Percentiles rank a stretch among this genome's conserved stretches.
Conservation (phyloP, 2,329 filamentous ascomycete species). For the Paramyrothecium roridum region DNA sequence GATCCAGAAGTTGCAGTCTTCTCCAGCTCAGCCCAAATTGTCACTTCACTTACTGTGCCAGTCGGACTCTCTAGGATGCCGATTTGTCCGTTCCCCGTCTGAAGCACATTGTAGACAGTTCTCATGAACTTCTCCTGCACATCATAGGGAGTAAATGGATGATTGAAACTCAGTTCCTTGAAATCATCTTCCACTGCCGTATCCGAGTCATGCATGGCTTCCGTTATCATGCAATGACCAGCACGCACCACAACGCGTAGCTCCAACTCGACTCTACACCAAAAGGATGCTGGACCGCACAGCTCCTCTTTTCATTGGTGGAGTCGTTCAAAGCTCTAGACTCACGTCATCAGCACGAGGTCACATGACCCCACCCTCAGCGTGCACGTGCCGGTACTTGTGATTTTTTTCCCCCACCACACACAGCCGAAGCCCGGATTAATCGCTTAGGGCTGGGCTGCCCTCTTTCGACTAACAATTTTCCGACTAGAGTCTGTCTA, state of each 20-base stretch:
- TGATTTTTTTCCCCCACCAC: not conserved
- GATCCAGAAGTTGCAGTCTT: no score
- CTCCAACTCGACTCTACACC: not conserved
- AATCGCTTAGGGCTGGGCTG: constrained; percentile 35
- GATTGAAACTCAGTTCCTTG: constrained; percentile 65
- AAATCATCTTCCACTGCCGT: constrained; percentile 11
- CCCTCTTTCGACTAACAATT: constrained; percentile 33
- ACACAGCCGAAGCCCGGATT: constrained; percentile 6
- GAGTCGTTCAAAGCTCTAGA: constrained; percentile 12
- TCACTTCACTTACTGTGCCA: constrained; percentile 53
- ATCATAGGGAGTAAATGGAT: constrained; percentile 83
- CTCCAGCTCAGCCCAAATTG: no score
- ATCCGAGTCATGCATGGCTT: constrained; percentile 8
- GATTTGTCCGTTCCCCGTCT: constrained; percentile 67
- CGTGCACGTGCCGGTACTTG: constrained; percentile 3
- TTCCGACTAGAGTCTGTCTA: constrained; percentile 23
- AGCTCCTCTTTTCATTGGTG: constrained; percentile 8
- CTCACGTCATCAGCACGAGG: constrained; percentile 14
- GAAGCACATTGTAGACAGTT: constrained; percentile 73
- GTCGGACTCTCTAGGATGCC: constrained; percentile 94
- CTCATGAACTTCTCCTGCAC: constrained; percentile 89
- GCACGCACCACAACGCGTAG: not conserved
- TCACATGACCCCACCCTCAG: constrained; percentile 24
- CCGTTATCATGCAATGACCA: constrained; percentile 13
- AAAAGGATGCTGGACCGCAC: not conserved